Base-by-base conservation (phyloP, 208 protist species). In the Leishmania turanica region DNA sequence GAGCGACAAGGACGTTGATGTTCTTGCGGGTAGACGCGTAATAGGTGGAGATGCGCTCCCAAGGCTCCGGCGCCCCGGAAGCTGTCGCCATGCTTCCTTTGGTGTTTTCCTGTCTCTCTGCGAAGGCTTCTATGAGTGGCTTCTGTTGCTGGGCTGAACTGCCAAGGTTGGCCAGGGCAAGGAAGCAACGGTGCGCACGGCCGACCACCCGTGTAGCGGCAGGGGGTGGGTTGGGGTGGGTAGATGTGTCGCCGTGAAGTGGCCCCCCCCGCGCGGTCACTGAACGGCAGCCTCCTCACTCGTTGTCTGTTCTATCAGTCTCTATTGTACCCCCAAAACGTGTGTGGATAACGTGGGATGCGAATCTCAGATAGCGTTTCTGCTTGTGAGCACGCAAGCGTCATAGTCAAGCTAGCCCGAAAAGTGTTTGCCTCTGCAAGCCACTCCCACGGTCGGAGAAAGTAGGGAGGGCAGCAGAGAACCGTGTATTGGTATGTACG, bases 1-100 rank as follows among this genome's bases (percentile, higher is more conserved):
- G 88, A 40, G 89, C 91, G 34, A 96, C 90, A 31, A 95, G 76
- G 17, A 97, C 60, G 27, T 96, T 88, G 80, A 97, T 85, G 24
- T 88, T 74, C 82, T 94, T 93, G 21, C 91, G 90, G 0, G 91
- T 95, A 42, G 81, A 84, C 65, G 92, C 87, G 77, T 94, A 93
- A 75, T 89, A 95, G 56, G 85, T 80, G 45, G 89, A 89, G 66
- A 95, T 86, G 31, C 88, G 88, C 40, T 93, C 87, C 93, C 93
- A 96, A 60, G 86, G 82, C 69, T 85, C 76, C 9, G 88, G 88
- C 2, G 85, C 80, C 40, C 83, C 83, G 34, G 70, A 79, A 31
- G 81, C 64, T 15, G 77, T 76, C 7, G 64, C 64, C 85, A 81
- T 84, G 21, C 3, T 53, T 70, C 19, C 7, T 66, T 62, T 65